A percentile compares a stretch with the other conserved stretches of the same genome.
Evolutionary conservation across 768 basidiomycete species (phyloP).

Genomic region (Kwoniella heveanensis): DNA sequence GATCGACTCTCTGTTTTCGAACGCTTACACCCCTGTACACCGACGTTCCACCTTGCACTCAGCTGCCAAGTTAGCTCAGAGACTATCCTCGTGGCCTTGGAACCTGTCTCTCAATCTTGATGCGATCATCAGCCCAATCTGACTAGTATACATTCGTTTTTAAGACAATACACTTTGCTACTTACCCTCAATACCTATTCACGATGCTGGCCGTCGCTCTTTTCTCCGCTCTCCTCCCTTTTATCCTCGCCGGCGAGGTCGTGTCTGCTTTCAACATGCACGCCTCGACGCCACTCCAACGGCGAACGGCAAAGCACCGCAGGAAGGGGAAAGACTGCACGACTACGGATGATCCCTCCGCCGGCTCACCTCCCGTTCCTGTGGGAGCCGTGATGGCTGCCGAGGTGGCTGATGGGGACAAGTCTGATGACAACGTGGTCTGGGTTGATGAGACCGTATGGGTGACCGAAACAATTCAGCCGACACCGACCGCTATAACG

Average conservation of each 20-base stretch:
- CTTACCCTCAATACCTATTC: neutral
- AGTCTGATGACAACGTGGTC: slow-evolving; percentile 2
- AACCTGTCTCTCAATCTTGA: too few relatives aligned
- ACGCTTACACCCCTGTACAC: too few relatives aligned
- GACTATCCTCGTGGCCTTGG: too few relatives aligned
- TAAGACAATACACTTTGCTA: neutral
- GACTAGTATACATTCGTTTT: neutral
- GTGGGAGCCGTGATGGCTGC: neutral
- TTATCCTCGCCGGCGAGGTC: slow-evolving; percentile 7
- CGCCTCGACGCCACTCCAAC: slow-evolving; percentile 4
- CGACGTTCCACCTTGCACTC: too few relatives aligned
- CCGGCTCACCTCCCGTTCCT: neutral
- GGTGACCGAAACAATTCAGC: slow-evolving; percentile 1
- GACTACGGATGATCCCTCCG: neutral
- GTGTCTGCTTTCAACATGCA: slow-evolving; percentile 8
- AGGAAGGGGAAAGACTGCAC: neutral
- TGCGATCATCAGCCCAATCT: neutral
- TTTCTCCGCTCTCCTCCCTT: slow-evolving; percentile 7
- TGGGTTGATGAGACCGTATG: slow-evolving; percentile 3
- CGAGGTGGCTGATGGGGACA: neutral
- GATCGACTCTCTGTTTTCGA: too few relatives aligned
- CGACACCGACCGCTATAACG: neutral
- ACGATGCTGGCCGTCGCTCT: slow-evolving; percentile 27
- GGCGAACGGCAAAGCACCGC: slow-evolving; percentile 1
- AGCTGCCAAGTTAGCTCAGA: too few relatives aligned